Evolutionary conservation across 768 basidiomycete genomes (phyloP), one percentile per base, ranked within the genome.

Genomic region (Panaeolus cyanescens): DNA sequence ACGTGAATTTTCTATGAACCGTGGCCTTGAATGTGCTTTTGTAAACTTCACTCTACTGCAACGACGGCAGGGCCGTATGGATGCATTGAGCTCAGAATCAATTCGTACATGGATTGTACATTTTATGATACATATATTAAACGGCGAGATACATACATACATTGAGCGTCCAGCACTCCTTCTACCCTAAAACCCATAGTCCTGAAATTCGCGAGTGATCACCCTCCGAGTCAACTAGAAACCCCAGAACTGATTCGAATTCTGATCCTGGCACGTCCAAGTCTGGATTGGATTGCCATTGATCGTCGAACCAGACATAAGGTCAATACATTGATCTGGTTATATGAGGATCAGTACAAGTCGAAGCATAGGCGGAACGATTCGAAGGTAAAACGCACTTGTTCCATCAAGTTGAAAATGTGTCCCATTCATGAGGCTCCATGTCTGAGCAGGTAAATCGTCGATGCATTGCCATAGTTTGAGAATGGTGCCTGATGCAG

Each of bases 251-350:
- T 64, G 66, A 54, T 67, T 63, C 25, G 55, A 19, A 37, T 62
- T 64, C 4, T 36, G 15, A 37, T 56, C 31, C 12, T 54, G 32
- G 55, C 69, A 72, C n/a, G 59, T 56, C 71, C 71, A 69, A 9
- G 62, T 68, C 55, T 71, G 71, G 1, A 69, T 50, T 12, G 56
- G 62, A 19, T 67, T 71, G 25, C 66, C 63, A 57, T 72, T 70
- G 10, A 22, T 55, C 22, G 32, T 58, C 0, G 59, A 60, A 9
- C 71, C 68, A 50, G 64, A 54, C 1, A 64, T 45, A 34, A 71
- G 60, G 50, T 72, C 71, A 17, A 71, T 59, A 20, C 71, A 72
- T 56, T 64, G 60, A 12, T 59, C 71, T 72, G n/a, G 25, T 28
- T 10, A 39, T 39, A 9, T 20, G 2, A 6, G 19, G 7, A 25